Base-by-base conservation (phyloP, 805 yeast species). In the Metschnikowia cubensis region DNA sequence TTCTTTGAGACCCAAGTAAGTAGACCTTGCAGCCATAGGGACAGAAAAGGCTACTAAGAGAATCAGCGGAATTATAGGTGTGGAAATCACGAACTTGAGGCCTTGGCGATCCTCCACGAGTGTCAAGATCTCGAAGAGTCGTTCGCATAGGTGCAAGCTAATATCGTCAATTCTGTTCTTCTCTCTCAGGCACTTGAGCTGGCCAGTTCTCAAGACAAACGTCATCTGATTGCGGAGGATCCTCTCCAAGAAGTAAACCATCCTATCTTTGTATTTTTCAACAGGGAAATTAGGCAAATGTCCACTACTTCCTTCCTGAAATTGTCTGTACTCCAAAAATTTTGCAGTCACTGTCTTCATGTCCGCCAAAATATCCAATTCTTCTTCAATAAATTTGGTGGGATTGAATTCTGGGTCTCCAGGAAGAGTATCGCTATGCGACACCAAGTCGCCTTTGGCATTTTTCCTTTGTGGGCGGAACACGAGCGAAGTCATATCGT, bases 1-100 rank as follows among this genome's bases (percentile, higher is more conserved):
- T 13, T 41, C 32, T 18, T 47, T 47, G 7, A 39, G 32, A 7
- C 49, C 47, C 43, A 52, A 35, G 40, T 50, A 44, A 15, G 47
- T 42, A 15, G 39, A 42, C 15, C 58, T 51, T 13, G 57, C 52
- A 17, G 52, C 48, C 29, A 57, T 42, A 1, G 60, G 59, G 6
- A 56, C 48, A 3, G 60, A 56, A 17, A 56, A 51, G 13, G 57
- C 52, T 34, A 51, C 54, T 6, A 56, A 47, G 29, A 57, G 49
- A 4, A 54, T 47, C 58, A 55, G 59, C n/a, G 60, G 60, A 14
- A 57, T 50, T 8, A 57, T 44, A 1, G 59, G 58, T 4, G 50
- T 48, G 15, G 52, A 47, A 46, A 50, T 46, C 10, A 57, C 50
- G 39, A 57, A 37, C 39, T 54, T 49, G 42, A 50, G 57, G 32